Evolutionary conservation across 2,329 filamentous ascomycete species (phyloP).

Genomic region (Alternaria arbusti): DNA sequence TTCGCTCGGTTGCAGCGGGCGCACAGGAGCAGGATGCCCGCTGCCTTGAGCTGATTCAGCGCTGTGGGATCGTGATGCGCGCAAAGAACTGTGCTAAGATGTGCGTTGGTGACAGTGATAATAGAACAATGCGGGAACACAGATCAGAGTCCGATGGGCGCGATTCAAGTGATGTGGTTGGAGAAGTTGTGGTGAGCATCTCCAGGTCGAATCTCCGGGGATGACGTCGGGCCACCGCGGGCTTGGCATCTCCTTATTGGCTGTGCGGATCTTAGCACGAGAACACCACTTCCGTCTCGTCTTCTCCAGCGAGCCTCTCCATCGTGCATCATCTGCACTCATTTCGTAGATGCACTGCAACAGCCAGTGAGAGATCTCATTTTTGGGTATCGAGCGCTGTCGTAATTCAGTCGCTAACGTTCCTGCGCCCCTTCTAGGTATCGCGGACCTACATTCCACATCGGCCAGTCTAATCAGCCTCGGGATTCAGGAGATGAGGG

Average conservation of each 20-base stretch:
- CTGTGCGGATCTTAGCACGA: not conserved
- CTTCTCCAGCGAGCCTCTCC: not conserved
- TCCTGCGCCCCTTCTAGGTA: not conserved
- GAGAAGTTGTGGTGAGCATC: not conserved
- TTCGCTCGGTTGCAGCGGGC: not conserved
- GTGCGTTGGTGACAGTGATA: not conserved
- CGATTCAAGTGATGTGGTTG: not conserved
- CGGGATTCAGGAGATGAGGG: not conserved
- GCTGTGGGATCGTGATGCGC: not conserved
- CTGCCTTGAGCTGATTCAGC: not conserved
- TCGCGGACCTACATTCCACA: fast-evolving
- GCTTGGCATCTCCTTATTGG: not conserved
- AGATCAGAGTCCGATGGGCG: not conserved
- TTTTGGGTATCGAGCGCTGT: not conserved
- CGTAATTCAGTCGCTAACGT: not conserved
- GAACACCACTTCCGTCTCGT: not conserved
- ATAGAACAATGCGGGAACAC: not conserved
- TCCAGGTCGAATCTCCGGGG: not conserved
- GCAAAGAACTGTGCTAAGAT: not conserved
- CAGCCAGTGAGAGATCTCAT: not conserved
- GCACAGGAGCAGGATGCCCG: not conserved
- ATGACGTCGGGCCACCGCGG: not conserved
- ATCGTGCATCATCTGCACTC: not conserved
- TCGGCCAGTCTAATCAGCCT: not conserved
- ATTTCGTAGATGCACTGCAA: not conserved